phyloP scores from a whole-genome alignment of 2,329 filamentous ascomycete genomes.

The Ceratocystis ficicola region DNA sequence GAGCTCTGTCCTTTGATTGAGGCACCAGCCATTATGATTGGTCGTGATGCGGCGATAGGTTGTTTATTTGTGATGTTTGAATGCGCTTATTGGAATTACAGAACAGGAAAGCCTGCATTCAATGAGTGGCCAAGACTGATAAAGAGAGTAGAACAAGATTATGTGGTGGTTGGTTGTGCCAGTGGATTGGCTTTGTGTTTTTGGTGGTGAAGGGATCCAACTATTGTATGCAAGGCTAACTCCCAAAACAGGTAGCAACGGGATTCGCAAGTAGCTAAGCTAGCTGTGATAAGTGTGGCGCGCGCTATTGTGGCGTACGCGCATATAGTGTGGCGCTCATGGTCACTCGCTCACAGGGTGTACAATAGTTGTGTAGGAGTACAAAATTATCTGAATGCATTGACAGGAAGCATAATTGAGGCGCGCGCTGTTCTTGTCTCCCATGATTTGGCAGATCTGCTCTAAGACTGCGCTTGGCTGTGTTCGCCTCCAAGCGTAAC shows the following conservation, averaged over 20 bases:
- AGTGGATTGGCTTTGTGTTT: background rate
- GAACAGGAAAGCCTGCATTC: background rate
- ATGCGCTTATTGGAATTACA: background rate
- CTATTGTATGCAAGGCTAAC: constrained; percentile 20
- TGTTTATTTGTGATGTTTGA: too few relatives aligned
- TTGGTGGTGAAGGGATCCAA: constrained; percentile 14
- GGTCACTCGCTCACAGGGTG: too few relatives aligned
- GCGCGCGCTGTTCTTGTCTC: too few relatives aligned
- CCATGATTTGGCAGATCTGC: too few relatives aligned
- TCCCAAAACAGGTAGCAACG: constrained; percentile 22
- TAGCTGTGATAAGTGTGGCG: background rate
- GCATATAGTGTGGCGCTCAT: background rate
- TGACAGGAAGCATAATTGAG: too few relatives aligned
- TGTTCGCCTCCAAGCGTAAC: too few relatives aligned
- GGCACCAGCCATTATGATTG: constrained; percentile 51
- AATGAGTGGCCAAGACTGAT: background rate
- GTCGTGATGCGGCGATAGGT: background rate
- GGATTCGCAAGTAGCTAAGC: constrained; percentile 19
- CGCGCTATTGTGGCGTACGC: background rate
- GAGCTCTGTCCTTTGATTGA: constrained; percentile 36
- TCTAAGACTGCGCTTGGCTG: too few relatives aligned
- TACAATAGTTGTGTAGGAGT: too few relatives aligned
- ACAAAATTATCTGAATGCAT: too few relatives aligned
- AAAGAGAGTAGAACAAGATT: background rate
- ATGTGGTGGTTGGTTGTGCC: constrained; percentile 8